Percentiles rank a stretch among this genome's conserved stretches.
These are phyloP conservation scores for Mychonastes homosphaera DNA, from an alignment of 139 green algal genomes.

Conservation along the genomic window DNA sequence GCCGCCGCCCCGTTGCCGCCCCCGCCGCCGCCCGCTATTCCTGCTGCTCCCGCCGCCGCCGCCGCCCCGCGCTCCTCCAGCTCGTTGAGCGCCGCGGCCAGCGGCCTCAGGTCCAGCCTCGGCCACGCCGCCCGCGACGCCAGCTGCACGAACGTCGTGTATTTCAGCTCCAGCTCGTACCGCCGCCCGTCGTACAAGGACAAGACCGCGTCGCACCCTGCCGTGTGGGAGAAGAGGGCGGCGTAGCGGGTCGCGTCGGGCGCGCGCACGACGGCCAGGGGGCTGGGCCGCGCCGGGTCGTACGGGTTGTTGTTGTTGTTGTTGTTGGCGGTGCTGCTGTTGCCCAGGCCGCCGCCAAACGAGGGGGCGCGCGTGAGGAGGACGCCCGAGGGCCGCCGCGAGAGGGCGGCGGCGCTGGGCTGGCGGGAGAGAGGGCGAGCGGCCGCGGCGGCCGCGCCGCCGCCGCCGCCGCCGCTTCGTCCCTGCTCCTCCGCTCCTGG, in stretches of 20 bases:
- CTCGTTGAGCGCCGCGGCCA: conserved; percentile 45
- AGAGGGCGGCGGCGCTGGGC: no score
- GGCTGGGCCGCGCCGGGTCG: conserved; percentile 14
- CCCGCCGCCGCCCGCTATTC: background rate
- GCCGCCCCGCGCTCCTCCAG: conserved; percentile 23
- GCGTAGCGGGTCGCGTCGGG: conserved; percentile 56
- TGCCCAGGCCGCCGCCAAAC: no score
- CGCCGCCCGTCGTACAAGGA: conserved; percentile 33
- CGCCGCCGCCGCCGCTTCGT: no score
- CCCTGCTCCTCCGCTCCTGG: no score
- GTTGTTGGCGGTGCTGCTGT: no score
- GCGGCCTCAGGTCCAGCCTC: conserved; percentile 40
- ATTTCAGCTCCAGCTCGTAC: conserved; percentile 59
- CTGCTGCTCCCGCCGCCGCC: background rate
- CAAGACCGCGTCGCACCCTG: conserved; percentile 45
- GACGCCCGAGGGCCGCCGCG: no score
- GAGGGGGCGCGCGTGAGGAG: no score
- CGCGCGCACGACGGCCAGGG: conserved; percentile 35
- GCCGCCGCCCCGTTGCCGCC: background rate
- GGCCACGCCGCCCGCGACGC: conserved; percentile 37
- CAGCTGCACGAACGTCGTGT: conserved; percentile 50
- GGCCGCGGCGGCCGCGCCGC: no score
- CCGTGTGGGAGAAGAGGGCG: conserved; percentile 38
- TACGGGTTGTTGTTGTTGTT: no score
- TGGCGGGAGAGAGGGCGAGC: no score